phyloP scores from a whole-genome alignment of 768 basidiomycete genomes.

The Rubroboletus pulcherrimus region DNA sequence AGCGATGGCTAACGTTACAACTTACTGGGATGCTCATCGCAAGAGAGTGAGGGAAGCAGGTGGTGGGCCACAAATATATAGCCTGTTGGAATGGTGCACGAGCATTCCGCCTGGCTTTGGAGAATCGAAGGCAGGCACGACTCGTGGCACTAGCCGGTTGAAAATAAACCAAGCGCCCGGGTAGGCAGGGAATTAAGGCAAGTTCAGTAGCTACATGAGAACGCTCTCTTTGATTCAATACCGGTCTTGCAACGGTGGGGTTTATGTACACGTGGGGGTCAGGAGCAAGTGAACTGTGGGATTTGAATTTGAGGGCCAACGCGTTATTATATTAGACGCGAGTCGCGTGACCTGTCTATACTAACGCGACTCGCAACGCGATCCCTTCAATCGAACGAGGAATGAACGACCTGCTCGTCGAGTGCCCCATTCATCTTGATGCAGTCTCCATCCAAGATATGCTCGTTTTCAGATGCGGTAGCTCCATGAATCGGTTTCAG shows the following conservation, averaged over 20 bases:
- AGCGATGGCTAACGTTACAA: neutral
- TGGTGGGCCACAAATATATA: neutral
- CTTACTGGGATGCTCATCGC: neutral
- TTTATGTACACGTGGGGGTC: neutral
- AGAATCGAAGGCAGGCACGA: neutral
- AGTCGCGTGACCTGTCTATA: neutral
- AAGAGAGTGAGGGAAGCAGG: neutral
- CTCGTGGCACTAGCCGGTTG: neutral
- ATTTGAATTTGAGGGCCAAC: neutral
- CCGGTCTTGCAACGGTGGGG: neutral
- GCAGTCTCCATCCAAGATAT: conserved; percentile 26
- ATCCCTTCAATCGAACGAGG: neutral
- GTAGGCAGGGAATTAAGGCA: too few species aligned
- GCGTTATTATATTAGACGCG: neutral
- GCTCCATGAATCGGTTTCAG: conserved; percentile 3
- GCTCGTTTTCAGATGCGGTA: conserved; percentile 31
- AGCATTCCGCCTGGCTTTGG: neutral
- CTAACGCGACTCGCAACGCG: neutral
- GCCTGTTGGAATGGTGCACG: neutral
- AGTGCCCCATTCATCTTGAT: conserved; percentile 33
- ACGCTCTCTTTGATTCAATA: neutral
- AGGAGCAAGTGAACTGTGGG: neutral
- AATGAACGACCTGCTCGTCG: conserved; percentile 25
- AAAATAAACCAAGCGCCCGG: neutral
- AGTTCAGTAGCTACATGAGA: neutral